A percentile compares a stretch with the other conserved stretches of the same genome.
Conservation (phyloP, 2,329 filamentous ascomycete species). For the Ramularia collo-cygni region DNA sequence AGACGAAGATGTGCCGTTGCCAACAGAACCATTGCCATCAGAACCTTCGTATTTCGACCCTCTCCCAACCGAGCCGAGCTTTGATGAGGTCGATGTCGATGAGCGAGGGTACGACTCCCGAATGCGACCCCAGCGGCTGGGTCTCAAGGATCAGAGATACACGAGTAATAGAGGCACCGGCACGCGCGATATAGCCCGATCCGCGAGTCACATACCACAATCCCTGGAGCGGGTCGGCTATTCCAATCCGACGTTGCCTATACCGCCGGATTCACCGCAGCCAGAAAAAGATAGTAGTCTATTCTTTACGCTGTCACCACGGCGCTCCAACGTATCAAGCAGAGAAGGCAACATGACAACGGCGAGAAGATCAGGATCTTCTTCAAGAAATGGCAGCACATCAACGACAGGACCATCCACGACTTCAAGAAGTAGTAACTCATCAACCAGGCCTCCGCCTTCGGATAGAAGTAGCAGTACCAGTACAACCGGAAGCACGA, state of each 20-base stretch:
- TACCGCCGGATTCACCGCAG: too few species aligned
- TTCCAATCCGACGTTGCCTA: too few species aligned
- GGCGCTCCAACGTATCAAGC: neutral
- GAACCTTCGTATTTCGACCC: too few species aligned
- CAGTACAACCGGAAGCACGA: slow-evolving; percentile 3
- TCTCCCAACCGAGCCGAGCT: too few species aligned
- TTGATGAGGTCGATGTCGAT: too few species aligned
- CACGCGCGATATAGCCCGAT: too few species aligned
- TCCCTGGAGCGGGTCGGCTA: too few species aligned
- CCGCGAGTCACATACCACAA: neutral
- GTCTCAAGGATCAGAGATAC: neutral
- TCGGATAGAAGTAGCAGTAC: neutral
- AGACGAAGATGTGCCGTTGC: neutral
- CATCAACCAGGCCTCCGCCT: slow-evolving; percentile 5
- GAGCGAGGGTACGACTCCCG: neutral
- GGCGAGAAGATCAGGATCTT: neutral
- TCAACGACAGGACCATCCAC: neutral
- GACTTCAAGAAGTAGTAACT: slow-evolving; percentile 3
- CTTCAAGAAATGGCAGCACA: slow-evolving; percentile 2
- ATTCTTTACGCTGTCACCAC: neutral
- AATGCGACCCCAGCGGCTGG: neutral
- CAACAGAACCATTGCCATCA: too few species aligned
- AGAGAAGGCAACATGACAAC: neutral
- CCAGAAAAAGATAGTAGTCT: too few species aligned
- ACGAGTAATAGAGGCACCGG: neutral